Evolutionary conservation across 805 yeast species (phyloP), one percentile per base, ranked within the genome.

Genomic region (Yarrowia deformans): DNA sequence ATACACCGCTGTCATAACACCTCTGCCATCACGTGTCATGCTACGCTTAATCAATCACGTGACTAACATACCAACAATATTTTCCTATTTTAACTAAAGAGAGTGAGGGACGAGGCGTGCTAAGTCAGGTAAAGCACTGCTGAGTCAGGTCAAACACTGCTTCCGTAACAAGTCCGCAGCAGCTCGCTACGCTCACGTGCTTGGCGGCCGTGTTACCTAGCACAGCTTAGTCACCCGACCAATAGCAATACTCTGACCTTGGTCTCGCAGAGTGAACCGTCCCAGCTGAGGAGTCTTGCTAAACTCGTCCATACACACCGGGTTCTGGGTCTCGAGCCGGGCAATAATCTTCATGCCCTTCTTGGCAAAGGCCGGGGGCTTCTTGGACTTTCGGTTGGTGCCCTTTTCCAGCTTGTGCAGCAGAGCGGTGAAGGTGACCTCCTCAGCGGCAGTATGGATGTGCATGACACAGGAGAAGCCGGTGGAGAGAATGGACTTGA

Each of bases 381-480:
- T 93, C 86, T 93, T 95, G 71, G 97, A 91, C 81, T 88, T 90
- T 83, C 97, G 90, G 86, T 94, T 94, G 70, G 98, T 93, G 72
- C 97, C 98, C 84, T 91, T 94, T 80, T 95, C 97, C 75, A 95
- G 84, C 82, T 94, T 93, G 83, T 95, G 98, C 77, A 93, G 84
- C 79, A 95, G 85, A 76, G 88, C 88, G 67, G 88, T 84, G 77
- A 95, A 87, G 34, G 85, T 84, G 67, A 95, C 97, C 81, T 95
- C 99, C 82, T 95, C 98, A 74, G 94, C 93, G 69, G 98, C 98
- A 64, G 98, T 92, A 83, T 95, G 99, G 75, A 95, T 90, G 78
- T 95, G 99, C 97, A 95, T 94, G 69, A 95, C 98, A 85, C 98
- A 95, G 14, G 97, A 88, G 84, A 88, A 95, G 69, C 99, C 99